phyloP scores from a whole-genome alignment of 306 rosid genomes.

The Ochetophila trinervis region DNA sequence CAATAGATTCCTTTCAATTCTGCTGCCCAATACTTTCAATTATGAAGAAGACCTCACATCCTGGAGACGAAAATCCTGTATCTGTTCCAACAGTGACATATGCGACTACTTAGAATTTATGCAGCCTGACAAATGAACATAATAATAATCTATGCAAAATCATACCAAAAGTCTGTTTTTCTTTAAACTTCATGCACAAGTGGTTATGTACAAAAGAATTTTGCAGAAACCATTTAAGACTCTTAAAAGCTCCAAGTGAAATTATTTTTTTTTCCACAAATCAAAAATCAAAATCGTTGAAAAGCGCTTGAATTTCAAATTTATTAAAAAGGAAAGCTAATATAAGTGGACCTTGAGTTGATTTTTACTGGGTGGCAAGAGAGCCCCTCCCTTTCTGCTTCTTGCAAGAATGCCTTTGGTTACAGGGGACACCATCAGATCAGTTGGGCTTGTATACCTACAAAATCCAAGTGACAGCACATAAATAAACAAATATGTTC shows the following conservation, averaged over 20 bases:
- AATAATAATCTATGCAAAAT: too few relatives aligned
- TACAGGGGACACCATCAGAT: conserved; percentile 72
- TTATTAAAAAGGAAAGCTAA: neutral
- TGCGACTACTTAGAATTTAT: neutral
- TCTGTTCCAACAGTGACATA: conserved; percentile 32
- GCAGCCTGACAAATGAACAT: neutral
- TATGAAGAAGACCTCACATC: conserved; percentile 37
- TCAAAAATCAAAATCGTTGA: neutral
- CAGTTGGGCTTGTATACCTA: conserved; percentile 95
- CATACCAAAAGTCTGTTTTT: too few relatives aligned
- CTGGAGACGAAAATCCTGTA: conserved; percentile 37
- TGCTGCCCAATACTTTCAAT: conserved; percentile 19
- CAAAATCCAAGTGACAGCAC: neutral
- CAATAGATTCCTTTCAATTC: neutral
- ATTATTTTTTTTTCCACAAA: neutral
- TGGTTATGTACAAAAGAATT: too few relatives aligned
- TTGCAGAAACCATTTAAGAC: too few relatives aligned
- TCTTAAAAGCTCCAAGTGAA: too few relatives aligned
- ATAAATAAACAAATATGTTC: neutral
- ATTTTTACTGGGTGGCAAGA: conserved; percentile 54
- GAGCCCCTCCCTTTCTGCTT: conserved; percentile 50
- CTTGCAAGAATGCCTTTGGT: conserved; percentile 79
- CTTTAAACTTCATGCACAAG: too few relatives aligned
- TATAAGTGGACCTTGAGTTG: conserved; percentile 38
- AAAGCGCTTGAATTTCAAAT: neutral